Conservation (phyloP, 164 flowering plant genomes). For the Chloranthus sessilifolius region DNA sequence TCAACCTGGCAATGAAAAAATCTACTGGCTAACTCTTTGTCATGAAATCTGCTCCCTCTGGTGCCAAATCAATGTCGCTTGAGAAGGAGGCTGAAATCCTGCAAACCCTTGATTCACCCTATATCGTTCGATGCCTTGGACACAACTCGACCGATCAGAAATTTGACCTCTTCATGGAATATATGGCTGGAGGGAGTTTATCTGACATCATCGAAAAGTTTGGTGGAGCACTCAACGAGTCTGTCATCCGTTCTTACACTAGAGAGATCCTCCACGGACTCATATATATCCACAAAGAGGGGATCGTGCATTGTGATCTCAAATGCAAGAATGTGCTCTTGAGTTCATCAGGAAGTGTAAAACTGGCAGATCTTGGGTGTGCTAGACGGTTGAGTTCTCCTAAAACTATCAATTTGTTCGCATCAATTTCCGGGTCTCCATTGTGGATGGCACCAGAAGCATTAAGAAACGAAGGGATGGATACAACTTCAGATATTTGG, state of each 20-base stretch:
- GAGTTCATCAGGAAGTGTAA: conserved; percentile 32
- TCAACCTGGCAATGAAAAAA: conserved; percentile 46
- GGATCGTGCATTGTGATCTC: conserved; percentile 57
- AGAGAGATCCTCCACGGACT: conserved; percentile 43
- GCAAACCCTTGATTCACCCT: conserved; percentile 33
- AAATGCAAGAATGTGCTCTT: conserved; percentile 62
- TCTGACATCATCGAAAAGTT: conserved; percentile 32
- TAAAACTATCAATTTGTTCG: conserved; percentile 3
- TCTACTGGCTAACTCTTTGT: conserved; percentile 42
- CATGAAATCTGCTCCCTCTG: conserved; percentile 39
- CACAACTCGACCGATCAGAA: conserved; percentile 12
- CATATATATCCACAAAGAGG: conserved; percentile 35
- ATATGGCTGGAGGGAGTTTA: conserved; percentile 56
- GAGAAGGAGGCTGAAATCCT: conserved; percentile 46
- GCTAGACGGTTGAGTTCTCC: conserved; percentile 27
- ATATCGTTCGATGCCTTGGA: conserved; percentile 39
- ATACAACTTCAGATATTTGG: conserved; percentile 49
- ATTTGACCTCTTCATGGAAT: conserved; percentile 49
- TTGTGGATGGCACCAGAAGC: conserved; percentile 76
- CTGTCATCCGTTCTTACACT: conserved; percentile 38
- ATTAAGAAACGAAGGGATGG: conserved; percentile 29
- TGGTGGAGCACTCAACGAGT: conserved; percentile 43
- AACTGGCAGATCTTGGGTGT: conserved; percentile 58
- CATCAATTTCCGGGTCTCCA: conserved; percentile 44
- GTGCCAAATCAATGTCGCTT: conserved; percentile 21